A percentile compares a stretch with the other conserved stretches of the same genome.
Evolutionary conservation across 2,329 filamentous ascomycete species (phyloP).

Genomic region (Colletotrichum graminicola): DNA sequence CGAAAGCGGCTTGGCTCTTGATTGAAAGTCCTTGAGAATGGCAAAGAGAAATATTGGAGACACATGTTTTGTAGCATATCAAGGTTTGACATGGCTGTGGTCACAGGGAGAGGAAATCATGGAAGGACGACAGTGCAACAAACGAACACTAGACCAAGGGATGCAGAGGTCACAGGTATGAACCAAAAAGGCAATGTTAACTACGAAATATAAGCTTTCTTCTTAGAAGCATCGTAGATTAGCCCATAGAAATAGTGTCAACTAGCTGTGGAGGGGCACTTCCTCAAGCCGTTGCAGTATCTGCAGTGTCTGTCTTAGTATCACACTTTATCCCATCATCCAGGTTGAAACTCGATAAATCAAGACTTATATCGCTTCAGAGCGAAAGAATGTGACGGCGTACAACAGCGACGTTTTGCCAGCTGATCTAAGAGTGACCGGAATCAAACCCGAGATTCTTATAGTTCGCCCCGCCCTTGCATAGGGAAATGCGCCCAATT

Average conservation of each 20-base stretch:
- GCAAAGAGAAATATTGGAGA: background rate
- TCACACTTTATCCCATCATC: background rate
- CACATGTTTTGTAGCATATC: background rate
- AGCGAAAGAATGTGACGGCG: background rate
- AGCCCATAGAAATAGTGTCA: background rate
- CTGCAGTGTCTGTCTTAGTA: background rate
- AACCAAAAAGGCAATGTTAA: background rate
- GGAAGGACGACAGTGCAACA: background rate
- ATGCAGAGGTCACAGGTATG: background rate
- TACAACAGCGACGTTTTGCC: background rate
- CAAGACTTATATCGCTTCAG: background rate
- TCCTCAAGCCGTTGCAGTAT: background rate
- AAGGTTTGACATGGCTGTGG: background rate
- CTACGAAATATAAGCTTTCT: background rate
- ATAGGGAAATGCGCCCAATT: background rate
- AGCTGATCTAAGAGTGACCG: background rate
- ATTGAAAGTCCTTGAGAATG: background rate
- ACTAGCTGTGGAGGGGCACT: background rate
- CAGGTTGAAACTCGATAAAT: background rate
- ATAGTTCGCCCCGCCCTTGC: background rate
- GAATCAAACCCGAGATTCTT: background rate
- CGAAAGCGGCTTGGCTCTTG: rapidly evolving
- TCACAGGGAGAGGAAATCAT: background rate
- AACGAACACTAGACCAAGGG: background rate
- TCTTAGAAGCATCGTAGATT: background rate